Evolutionary conservation across 495 filamentous ascomycete genomes (phyloP).

Genomic region (Penicillium macrosclerotiorum): DNA sequence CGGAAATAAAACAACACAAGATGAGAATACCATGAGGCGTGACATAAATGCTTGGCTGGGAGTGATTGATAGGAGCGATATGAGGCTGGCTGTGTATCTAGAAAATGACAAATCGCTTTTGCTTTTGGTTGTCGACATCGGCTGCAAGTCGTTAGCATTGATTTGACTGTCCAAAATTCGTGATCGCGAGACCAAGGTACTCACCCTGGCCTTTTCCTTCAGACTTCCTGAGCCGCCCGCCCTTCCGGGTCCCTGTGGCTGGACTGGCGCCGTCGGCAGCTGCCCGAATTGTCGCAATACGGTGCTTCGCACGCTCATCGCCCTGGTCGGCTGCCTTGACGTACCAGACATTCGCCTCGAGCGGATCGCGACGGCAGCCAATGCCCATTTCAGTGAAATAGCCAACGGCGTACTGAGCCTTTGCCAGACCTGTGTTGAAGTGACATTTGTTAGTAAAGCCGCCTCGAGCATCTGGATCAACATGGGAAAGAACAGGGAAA

Average conservation of each 20-base stretch:
- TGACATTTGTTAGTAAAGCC: neutral
- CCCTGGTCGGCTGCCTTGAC: constrained; percentile 92
- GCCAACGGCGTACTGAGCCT: constrained; percentile 91
- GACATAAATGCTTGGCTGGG: neutral
- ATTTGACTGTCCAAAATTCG: neutral
- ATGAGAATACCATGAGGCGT: neutral
- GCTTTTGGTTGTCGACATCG: constrained; percentile 26
- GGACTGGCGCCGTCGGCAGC: constrained; percentile 73
- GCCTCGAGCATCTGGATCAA: too few relatives aligned
- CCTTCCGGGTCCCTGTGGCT: constrained; percentile 20
- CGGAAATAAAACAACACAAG: neutral
- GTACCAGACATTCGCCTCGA: constrained; percentile 98
- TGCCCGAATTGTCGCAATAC: constrained; percentile 80
- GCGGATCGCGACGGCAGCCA: constrained; percentile 84
- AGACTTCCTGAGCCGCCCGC: constrained; percentile 7
- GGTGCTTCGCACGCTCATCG: constrained; percentile 81
- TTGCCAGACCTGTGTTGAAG: constrained; percentile 64
- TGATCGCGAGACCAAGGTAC: neutral
- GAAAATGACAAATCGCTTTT: constrained; percentile 37
- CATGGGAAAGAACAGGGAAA: neutral
- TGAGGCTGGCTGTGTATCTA: too few relatives aligned
- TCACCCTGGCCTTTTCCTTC: constrained; percentile 21
- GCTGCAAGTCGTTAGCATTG: neutral
- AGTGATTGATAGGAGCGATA: neutral
- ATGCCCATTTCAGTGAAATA: constrained; percentile 99